Base-by-base conservation (phyloP, 2,329 filamentous ascomycete genomes). In the Trichophyton simii region DNA sequence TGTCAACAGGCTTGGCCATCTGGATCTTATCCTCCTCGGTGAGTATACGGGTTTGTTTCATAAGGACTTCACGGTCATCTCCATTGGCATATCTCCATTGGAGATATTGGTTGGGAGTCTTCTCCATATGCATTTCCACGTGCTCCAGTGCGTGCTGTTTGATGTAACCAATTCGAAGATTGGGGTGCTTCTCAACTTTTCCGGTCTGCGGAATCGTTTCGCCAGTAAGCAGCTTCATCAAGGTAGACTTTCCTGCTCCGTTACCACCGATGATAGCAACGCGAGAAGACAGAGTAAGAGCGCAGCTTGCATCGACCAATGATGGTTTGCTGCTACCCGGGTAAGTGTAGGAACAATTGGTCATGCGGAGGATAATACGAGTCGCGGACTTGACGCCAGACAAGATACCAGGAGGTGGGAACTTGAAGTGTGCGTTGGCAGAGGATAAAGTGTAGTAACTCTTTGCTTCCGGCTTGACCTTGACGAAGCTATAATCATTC, bases 121-220 rank as follows among this genome's bases (percentile, higher is more conserved):
- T 99, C 77, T 99, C 94, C 68, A 97, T 80, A 72, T 99, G 94
- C 92, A 96, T 96, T 78, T 99, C 92, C 9, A 99, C 94, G 83
- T 99, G 94, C 80, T 99, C 94, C 11, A 99, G 82, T 52, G 94
- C 94, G 76, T 99, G 94, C 79, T 99, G 94, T 80, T 97, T 97
- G 80, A 99, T 97, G 80, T 99, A 99, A 60, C 94, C 94, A 69
- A 99, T 96, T 81, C 94, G 91, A 71, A 99, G 78, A 75, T 99
- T 99, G 67, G 94, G 94, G 75, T 99, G 94, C 81, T 97, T 97
- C 81, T 97, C 91, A 25, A 99, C 94, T 72, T 86, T 89, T 65
- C 94, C 94, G 20, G 77, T 76, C 65, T 87, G 87, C 15, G 89
- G 94, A 66, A 96, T 87, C 20, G 86, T 84, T 75, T 97, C 94